Evolutionary conservation across 345 rosid species (phyloP).

Genomic region (Brassica carinata): DNA sequence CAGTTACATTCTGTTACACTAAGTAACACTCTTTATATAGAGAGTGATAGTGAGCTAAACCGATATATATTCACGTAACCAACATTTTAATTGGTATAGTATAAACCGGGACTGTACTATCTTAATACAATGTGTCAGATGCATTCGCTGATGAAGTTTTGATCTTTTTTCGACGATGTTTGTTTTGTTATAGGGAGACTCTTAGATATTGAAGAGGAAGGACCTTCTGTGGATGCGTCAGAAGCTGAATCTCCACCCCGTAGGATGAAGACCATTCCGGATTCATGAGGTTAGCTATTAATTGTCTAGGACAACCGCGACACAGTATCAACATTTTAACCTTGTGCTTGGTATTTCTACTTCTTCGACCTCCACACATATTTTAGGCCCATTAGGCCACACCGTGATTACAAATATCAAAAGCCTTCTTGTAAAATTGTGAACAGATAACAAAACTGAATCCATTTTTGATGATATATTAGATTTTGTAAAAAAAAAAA

Average conservation of each 20-base stretch:
- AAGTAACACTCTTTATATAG: no score
- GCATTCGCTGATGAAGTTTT: neutral
- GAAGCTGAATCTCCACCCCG: constrained; percentile 5
- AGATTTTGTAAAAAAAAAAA: neutral
- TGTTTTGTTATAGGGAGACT: constrained; percentile 1
- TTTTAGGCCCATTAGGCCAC: neutral
- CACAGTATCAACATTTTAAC: no score
- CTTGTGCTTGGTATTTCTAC: no score
- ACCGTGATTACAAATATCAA: neutral
- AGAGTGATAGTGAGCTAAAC: no score
- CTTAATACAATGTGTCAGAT: neutral
- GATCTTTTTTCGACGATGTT: neutral
- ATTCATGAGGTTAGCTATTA: no score
- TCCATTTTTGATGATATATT: neutral
- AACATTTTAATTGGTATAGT: no score
- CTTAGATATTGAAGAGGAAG: constrained; percentile 7
- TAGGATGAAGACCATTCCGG: constrained; percentile 20
- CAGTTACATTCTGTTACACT: no score
- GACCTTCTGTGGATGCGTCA: neutral
- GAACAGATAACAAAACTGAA: neutral
- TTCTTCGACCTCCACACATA: no score
- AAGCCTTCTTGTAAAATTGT: neutral
- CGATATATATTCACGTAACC: no score
- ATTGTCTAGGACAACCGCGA: no score
- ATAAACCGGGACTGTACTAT: no score